Evolutionary conservation across 805 yeast species (phyloP).

Genomic region (Saturnispora galanensis): DNA sequence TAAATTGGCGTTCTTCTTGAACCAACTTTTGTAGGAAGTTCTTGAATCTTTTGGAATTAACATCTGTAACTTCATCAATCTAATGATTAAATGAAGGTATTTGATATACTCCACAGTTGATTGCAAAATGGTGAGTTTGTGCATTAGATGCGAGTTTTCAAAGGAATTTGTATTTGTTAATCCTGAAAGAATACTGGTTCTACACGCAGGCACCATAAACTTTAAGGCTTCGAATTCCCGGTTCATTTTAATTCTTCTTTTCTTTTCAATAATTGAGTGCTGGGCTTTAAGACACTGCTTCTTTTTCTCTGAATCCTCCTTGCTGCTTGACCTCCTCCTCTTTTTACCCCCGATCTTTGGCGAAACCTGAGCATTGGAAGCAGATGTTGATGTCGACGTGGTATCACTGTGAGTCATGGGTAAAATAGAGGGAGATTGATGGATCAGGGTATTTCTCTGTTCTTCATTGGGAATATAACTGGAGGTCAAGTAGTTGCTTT

Average conservation of each 20-base stretch:
- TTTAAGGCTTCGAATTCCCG: slow-evolving; percentile 76
- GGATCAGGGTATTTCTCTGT: slow-evolving; percentile 17
- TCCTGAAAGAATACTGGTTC: slow-evolving; percentile 32
- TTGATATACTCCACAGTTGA: slow-evolving; percentile 76
- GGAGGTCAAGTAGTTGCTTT: slow-evolving; percentile 24
- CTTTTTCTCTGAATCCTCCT: slow-evolving; percentile 31
- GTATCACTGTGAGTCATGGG: slow-evolving; percentile 20
- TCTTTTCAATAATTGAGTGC: slow-evolving; percentile 73
- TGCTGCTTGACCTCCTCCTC: slow-evolving; percentile 23
- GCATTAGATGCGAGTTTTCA: slow-evolving; percentile 37
- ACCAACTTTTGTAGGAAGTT: slow-evolving; percentile 21
- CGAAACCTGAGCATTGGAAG: not conserved
- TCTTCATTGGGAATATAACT: slow-evolving; percentile 24
- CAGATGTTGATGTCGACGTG: not conserved
- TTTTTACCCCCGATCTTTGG: slow-evolving; percentile 3
- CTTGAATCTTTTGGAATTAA: slow-evolving; percentile 19
- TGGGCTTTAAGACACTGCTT: slow-evolving; percentile 43
- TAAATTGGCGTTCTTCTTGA: slow-evolving; percentile 29
- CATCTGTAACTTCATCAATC: slow-evolving; percentile 40
- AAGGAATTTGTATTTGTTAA: slow-evolving; percentile 20
- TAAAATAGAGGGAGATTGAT: slow-evolving; percentile 26
- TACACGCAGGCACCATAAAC: slow-evolving; percentile 69
- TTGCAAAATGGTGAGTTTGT: slow-evolving; percentile 70
- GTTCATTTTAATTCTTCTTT: slow-evolving; percentile 69
- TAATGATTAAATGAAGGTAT: slow-evolving; percentile 53